These are phyloP conservation scores for Begonia fuchsioides DNA, from an alignment of 306 rosid species.

Conservation along the genomic window DNA sequence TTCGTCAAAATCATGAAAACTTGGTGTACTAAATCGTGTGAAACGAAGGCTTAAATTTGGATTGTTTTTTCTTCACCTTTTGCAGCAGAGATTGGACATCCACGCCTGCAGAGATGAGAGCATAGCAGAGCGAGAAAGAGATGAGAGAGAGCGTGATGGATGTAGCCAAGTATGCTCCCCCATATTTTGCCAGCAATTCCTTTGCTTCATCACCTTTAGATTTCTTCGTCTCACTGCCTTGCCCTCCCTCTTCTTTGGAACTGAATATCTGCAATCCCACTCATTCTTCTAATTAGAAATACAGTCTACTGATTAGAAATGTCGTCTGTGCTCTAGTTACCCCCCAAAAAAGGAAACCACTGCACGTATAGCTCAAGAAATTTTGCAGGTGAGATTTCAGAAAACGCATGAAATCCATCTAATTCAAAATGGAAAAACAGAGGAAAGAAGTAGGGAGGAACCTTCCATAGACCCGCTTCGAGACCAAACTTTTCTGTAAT, in stretches of 20 bases:
- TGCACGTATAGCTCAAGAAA: too few relatives aligned
- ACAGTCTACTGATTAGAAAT: too few relatives aligned
- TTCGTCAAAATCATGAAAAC: too few relatives aligned
- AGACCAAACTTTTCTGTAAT: conserved; percentile 77
- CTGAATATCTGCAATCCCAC: conserved; percentile 54
- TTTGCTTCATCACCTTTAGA: conserved; percentile 83
- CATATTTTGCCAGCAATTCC: conserved; percentile 80
- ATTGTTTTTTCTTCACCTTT: conserved; percentile 27
- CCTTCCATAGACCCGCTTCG: conserved; percentile 96
- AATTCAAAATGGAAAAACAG: not conserved
- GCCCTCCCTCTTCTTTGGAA: conserved; percentile 51
- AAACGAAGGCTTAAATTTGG: too few relatives aligned
- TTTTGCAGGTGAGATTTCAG: too few relatives aligned
- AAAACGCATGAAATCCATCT: not conserved
- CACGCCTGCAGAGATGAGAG: conserved; percentile 48
- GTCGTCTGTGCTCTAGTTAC: too few relatives aligned
- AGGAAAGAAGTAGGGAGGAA: conserved; percentile 12
- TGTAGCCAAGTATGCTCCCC: conserved; percentile 84
- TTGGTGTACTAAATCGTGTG: too few relatives aligned
- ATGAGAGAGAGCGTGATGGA: conserved; percentile 72
- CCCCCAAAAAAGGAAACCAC: too few relatives aligned
- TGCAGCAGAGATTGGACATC: conserved; percentile 71
- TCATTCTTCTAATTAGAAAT: too few relatives aligned
- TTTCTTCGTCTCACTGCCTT: conserved; percentile 26
- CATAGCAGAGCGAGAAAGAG: conserved; percentile 63